These are phyloP conservation scores for Metarhizium sp. DNA, from an alignment of 2,329 filamentous ascomycete species.

Conservation along the genomic window DNA sequence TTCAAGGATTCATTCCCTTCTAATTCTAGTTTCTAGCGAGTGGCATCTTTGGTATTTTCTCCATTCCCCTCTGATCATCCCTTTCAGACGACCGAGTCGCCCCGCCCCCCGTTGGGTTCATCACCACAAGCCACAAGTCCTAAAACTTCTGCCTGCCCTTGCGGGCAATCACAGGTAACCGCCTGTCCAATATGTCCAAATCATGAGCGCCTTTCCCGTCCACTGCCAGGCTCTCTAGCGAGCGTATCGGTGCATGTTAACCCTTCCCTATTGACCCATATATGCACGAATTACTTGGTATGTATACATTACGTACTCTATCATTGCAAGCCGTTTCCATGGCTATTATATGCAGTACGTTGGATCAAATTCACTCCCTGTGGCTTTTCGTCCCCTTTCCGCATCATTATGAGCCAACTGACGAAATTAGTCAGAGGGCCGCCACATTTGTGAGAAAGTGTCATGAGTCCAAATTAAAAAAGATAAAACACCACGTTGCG, in stretches of 20 bases:
- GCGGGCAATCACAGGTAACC: background rate
- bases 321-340: conserved; percentile 17
- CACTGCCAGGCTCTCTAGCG: conserved; percentile 19
- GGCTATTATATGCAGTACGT: conserved; percentile 22
- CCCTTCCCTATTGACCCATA: conserved; percentile 10
- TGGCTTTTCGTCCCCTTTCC: conserved; percentile 15
- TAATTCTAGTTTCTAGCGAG: conserved; percentile 28
- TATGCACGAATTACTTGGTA: conserved; percentile 27
- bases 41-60: conserved; percentile 27
- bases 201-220: conserved; percentile 11
- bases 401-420: conserved; percentile 4
- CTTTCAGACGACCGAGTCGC: conserved; percentile 5
- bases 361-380: conserved; percentile 3
- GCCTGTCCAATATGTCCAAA: conserved; percentile 2
- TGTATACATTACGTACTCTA: conserved; percentile 33
- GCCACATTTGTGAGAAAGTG: background rate
- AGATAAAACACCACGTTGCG: conserved; percentile 21
- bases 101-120: background rate
- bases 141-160: background rate
- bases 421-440: background rate
- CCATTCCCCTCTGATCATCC: conserved; percentile 16
- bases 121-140: background rate
- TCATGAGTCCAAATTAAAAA: conserved; percentile 7
- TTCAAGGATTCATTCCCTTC: conserved; percentile 15
- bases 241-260: conserved; percentile 22